Percentiles rank a stretch among this genome's conserved stretches.
These are phyloP conservation scores for Trichosporon coremiiforme DNA, from an alignment of 1,284 basidiomycete genomes.

Conservation along the genomic window DNA sequence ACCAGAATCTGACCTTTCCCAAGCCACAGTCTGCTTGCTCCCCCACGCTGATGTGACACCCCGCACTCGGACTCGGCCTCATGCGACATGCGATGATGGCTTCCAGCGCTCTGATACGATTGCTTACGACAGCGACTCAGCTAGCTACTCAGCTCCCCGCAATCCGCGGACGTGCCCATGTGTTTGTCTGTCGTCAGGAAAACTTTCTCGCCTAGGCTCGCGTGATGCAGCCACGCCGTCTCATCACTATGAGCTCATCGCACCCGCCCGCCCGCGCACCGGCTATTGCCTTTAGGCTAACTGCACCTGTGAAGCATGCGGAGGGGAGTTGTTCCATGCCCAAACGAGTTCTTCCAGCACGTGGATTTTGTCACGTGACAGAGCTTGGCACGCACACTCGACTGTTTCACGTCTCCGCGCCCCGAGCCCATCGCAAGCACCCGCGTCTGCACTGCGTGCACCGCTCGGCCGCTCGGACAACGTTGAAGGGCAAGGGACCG, in stretches of 20 bases:
- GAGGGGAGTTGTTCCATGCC: background rate
- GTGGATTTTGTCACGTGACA: background rate
- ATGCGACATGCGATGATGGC: background rate
- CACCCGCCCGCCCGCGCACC: background rate
- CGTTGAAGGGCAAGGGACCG: background rate
- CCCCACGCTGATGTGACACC: background rate
- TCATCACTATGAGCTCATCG: constrained; percentile 9
- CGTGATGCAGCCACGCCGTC: background rate
- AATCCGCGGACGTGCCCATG: constrained; percentile 1
- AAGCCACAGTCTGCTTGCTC: background rate
- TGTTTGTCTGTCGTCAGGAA: background rate
- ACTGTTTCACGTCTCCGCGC: background rate
- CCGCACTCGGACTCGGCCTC: background rate
- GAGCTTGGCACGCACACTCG: background rate
- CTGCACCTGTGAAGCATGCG: background rate
- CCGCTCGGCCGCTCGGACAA: background rate
- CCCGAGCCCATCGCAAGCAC: no score
- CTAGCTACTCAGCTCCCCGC: background rate
- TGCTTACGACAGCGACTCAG: background rate
- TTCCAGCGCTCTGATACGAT: background rate
- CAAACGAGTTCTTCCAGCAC: background rate
- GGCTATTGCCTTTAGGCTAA: constrained; percentile 19
- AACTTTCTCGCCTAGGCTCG: background rate
- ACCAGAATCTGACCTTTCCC: background rate
- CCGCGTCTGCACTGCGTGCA: background rate